A percentile compares a stretch with the other conserved stretches of the same genome.
Conservation (phyloP, 768 basidiomycete species). For the Pisolithus microcarpus region DNA sequence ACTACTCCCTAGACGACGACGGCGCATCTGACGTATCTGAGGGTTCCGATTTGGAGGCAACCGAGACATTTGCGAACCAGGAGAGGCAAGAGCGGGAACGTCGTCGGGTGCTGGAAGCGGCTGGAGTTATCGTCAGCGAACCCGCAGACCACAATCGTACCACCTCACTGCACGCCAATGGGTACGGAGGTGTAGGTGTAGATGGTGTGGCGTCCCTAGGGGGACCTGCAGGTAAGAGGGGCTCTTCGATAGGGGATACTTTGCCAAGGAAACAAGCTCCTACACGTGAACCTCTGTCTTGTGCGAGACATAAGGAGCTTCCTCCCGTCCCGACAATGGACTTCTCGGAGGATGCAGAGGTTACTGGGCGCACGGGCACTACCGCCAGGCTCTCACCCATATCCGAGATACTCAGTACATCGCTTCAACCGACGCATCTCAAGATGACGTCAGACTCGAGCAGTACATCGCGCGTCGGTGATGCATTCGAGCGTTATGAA, state of each 20-base stretch:
- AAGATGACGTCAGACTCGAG: constrained; percentile 12
- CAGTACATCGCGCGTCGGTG: constrained; percentile 42
- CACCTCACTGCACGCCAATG: not conserved
- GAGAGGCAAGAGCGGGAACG: constrained; percentile 67
- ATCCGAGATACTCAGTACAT: not conserved
- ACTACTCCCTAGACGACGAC: constrained; percentile 25
- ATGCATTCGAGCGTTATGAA: constrained; percentile 88
- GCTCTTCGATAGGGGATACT: not conserved
- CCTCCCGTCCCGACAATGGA: constrained; percentile 42
- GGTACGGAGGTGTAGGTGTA: not conserved
- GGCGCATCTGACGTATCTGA: constrained; percentile 18
- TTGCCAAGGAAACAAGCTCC: constrained; percentile 17
- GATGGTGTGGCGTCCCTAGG: not conserved
- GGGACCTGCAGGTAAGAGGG: not conserved
- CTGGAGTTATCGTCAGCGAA: constrained; percentile 65
- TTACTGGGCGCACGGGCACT: not conserved
- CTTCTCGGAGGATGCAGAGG: constrained; percentile 10
- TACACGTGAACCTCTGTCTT: no score
- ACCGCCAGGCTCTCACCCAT: not conserved
- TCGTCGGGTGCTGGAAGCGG: constrained; percentile 78
- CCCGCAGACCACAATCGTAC: not conserved
- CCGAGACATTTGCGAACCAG: constrained; percentile 44
- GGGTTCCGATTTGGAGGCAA: constrained; percentile 18
- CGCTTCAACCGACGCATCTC: constrained; percentile 1
- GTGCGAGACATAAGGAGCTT: constrained; percentile 37